These are phyloP conservation scores for Pyrenopolyporus hunteri DNA, from an alignment of 495 filamentous ascomycete species.

Conservation along the genomic window DNA sequence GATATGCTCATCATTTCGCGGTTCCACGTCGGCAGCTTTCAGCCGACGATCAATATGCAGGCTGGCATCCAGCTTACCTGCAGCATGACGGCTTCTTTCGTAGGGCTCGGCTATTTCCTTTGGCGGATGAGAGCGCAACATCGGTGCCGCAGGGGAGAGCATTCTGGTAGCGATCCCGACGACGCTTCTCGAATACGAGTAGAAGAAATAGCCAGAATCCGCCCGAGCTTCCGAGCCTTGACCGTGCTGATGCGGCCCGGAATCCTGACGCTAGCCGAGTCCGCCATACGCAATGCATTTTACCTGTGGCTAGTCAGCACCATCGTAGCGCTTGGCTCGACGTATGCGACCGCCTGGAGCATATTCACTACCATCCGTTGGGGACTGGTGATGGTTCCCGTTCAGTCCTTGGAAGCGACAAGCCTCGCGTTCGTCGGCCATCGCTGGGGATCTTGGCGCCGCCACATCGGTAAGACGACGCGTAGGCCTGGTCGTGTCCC, in stretches of 20 bases:
- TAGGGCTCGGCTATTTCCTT: constrained; percentile 67
- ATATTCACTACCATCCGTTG: constrained; percentile 80
- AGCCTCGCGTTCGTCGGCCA: constrained; percentile 71
- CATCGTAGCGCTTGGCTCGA: constrained; percentile 65
- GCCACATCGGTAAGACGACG: constrained; percentile 43
- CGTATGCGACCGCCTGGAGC: constrained; percentile 77
- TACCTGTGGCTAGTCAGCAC: constrained; percentile 75
- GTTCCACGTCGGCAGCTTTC: constrained; percentile 63
- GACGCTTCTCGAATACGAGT: neutral
- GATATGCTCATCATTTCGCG: constrained; percentile 73
- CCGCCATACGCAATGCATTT: constrained; percentile 68
- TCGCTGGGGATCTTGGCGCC: constrained; percentile 66
- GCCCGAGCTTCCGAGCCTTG: constrained; percentile 53
- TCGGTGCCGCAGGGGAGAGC: neutral
- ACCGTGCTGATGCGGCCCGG: constrained; percentile 60
- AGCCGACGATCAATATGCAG: constrained; percentile 66
- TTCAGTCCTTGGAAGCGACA: constrained; percentile 69
- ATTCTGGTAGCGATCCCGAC: neutral
- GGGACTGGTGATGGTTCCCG: constrained; percentile 79
- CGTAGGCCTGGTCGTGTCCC: constrained; percentile 48
- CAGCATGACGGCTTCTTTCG: constrained; percentile 60
- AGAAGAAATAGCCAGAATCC: constrained; percentile 20
- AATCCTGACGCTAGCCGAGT: constrained; percentile 65
- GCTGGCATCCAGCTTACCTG: constrained; percentile 68
- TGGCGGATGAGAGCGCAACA: constrained; percentile 43